Base-by-base conservation (phyloP, 257 asterid genomes). In the Craterostigma plantagineum region DNA sequence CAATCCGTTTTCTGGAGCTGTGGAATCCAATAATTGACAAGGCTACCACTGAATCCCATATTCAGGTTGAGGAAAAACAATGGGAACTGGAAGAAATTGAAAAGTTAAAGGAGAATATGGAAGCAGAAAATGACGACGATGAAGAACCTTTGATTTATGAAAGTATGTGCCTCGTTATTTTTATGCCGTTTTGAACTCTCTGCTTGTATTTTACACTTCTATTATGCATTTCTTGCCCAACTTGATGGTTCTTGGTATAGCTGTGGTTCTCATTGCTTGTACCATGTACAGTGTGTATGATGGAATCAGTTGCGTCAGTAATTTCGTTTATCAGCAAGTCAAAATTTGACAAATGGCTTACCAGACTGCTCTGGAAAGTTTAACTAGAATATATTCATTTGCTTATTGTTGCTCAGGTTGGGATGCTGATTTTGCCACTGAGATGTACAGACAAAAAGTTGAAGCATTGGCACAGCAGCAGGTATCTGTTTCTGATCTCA, bases 51-150 rank as follows among this genome's bases (percentile, higher is more conserved):
- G 79, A 72, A 50, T 55, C 77, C 38, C 68, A 77, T 45, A 55
- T 56, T 48, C 77, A 60, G 58, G 62, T 75, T 57, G 92, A 77
- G 63, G 94, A 83, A 67, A 63, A 67, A 48, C 95, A 90, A 49
- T 90, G 99, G 99, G 99, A 90, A 61, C 61, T 90, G 68, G 96
- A 90, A 53, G 90, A 76, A 64, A 75, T 90, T 27, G 99, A 90
- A 70, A 75, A 75, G 72, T 75, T 90, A 59, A 90, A 90, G 74
- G 96, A 90, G 65, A 95, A 83, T 53, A 79, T 90, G 99, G 99
- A 90, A 65, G 99, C 96, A 46, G 96, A 90, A 54, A 69, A 79
- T 56, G 96, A 83, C 58, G 99, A 90, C 41, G 99, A 90, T 54
- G 99, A 90, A 66, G 98, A 83, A 55, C 99, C 99, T 45, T 64